Evolutionary conservation across 192 early-diverging fungal species (phyloP), one percentile per base, ranked within the genome.

Genomic region (Kappamyces sp.): DNA sequence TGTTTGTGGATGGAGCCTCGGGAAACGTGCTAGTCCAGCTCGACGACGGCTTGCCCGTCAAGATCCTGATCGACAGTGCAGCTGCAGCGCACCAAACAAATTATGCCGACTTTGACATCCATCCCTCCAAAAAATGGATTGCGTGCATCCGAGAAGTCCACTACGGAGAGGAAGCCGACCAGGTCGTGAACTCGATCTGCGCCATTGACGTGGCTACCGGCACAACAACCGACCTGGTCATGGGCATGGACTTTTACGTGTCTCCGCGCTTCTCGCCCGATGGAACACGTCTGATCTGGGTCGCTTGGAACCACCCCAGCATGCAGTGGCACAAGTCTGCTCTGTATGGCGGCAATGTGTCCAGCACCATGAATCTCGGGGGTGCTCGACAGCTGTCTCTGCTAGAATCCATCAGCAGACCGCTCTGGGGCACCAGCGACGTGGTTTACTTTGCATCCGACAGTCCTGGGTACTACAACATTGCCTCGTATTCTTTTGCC

Each of bases 281-380:
- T 34, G 66, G 73, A 5, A 57, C 49, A 29, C 63, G 78, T 45
- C 61, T 88, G 53, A 78, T 78, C 5, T 90, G 82, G 62, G 69
- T 79, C 37, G 69, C 81, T 3, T 89, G 87, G 89, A 67, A 77
- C 52, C 83, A 88, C 39, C 86, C 86, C 0, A 78, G 80, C 62
- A 89, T 91, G 89, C 86, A 80, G 47, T 89, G 89, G 88, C 83
- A 87, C 54, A 76, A 71, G 38, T 86, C 88, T 1, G 66, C 69
- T 33, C 65, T 89, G 29, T 69, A 76, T 59, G 65, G 74, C 39
- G 79, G 68, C 29, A 47, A 57, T 12, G 48, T 84, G 3, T 9
- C 14, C 0, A 51, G 33, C 1, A 42, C 51, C 5, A 49, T 60
- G 5, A 64, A 77, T 49, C 76, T 68, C 7, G 80, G 75, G 14